These are phyloP conservation scores for Alternaria arborescens DNA, from an alignment of 2,329 filamentous ascomycete species.

Conservation along the genomic window DNA sequence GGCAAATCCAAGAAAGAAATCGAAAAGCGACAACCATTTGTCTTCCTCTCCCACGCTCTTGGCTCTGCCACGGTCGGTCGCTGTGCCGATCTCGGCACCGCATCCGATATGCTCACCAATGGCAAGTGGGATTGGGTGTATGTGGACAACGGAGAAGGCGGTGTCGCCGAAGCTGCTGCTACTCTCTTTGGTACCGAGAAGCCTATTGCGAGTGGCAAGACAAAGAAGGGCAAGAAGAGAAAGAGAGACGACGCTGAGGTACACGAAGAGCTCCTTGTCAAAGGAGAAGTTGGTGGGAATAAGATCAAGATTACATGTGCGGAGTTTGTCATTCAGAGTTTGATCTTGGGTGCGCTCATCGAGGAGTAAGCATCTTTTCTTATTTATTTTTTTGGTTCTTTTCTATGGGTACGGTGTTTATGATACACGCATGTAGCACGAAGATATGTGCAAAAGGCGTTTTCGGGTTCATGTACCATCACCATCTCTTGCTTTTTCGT, in stretches of 20 bases:
- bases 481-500: background rate
- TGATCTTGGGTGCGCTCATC: slow-evolving; percentile 83
- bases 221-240: slow-evolving; percentile 39
- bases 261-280: slow-evolving; percentile 33
- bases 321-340: slow-evolving; percentile 89
- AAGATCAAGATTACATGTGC: slow-evolving; percentile 76
- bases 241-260: slow-evolving; percentile 53
- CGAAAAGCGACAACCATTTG: slow-evolving; percentile 73
- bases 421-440: background rate
- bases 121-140: slow-evolving; percentile 81
- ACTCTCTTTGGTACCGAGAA: slow-evolving; percentile 54
- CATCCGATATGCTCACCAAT: slow-evolving; percentile 65
- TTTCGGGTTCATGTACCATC: slow-evolving; percentile 1
- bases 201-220: slow-evolving; percentile 31
- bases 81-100: slow-evolving; percentile 72
- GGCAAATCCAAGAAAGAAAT: slow-evolving; percentile 68
- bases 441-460: background rate
- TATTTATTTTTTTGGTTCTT: background rate
- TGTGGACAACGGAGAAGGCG: slow-evolving; percentile 73
- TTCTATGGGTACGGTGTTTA: background rate
- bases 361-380: slow-evolving; percentile 57
- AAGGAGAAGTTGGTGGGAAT: slow-evolving; percentile 54
- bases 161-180: slow-evolving; percentile 63
- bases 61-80: slow-evolving; percentile 73
- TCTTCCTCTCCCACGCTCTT: slow-evolving; percentile 81